These are phyloP conservation scores for Acrasis kona DNA, from an alignment of 78 protist species.

Conservation along the genomic window DNA sequence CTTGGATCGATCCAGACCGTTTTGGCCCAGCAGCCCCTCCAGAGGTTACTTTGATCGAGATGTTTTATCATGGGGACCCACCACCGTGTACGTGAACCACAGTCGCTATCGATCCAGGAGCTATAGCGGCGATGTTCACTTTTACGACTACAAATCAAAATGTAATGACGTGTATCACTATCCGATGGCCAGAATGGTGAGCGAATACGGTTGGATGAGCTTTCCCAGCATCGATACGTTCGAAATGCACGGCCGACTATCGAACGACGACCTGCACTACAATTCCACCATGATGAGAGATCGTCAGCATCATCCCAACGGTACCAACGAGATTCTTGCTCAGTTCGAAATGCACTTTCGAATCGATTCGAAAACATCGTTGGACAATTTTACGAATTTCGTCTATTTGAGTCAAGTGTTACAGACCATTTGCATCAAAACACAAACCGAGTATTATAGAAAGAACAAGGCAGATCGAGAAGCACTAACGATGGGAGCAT, in stretches of 20 bases:
- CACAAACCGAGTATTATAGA: constrained; percentile 48
- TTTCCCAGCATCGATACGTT: constrained; percentile 39
- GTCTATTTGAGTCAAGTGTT: constrained; percentile 18
- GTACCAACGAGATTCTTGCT: background rate
- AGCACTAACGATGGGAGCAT: constrained; percentile 49
- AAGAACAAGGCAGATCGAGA: constrained; percentile 33
- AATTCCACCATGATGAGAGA: background rate
- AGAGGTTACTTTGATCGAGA: constrained; percentile 47
- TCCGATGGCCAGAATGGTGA: constrained; percentile 44
- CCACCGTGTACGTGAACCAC: no score
- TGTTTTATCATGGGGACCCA: no score
- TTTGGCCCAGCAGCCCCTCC: constrained; percentile 53
- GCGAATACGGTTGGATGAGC: constrained; percentile 75
- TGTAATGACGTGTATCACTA: no score
- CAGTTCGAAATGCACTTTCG: constrained; percentile 1
- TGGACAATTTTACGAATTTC: background rate
- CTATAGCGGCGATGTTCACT: constrained; percentile 52
- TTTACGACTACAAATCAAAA: no score
- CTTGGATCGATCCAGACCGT: constrained; percentile 36
- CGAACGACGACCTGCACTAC: background rate
- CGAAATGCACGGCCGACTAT: background rate
- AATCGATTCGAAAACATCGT: no score
- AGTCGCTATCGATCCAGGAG: no score
- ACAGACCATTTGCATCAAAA: constrained; percentile 28
- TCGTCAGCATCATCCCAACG: background rate